Percentiles rank a stretch among this genome's conserved stretches.
These are phyloP conservation scores for Glarea lozoyensis DNA, from an alignment of 495 filamentous ascomycete species.

Conservation along the genomic window DNA sequence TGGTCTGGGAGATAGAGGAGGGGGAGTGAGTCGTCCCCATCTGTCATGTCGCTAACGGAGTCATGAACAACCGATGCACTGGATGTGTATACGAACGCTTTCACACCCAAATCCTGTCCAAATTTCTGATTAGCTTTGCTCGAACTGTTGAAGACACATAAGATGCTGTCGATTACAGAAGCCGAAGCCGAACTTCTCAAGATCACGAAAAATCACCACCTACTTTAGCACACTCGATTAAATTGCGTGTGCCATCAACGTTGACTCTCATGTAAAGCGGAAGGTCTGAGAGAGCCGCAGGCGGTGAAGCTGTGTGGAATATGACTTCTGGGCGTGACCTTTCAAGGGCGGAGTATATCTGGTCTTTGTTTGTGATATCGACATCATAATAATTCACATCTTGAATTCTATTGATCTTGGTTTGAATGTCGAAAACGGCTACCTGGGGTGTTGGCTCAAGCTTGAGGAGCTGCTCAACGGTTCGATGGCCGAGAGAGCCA, in stretches of 20 bases:
- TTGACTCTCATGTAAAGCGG: constrained; percentile 4
- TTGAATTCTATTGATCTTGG: background rate
- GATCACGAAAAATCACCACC: too few species aligned
- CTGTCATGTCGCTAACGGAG: constrained; percentile 18
- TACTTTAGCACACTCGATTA: constrained; percentile 2
- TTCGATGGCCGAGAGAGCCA: constrained; percentile 2
- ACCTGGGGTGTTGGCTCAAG: background rate
- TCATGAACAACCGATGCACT: constrained; percentile 40
- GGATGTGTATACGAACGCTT: constrained; percentile 8
- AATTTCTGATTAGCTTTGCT: background rate
- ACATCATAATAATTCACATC: background rate
- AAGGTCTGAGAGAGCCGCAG: background rate
- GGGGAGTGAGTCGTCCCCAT: constrained; percentile 3
- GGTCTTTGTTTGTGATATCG: background rate
- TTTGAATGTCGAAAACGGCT: background rate
- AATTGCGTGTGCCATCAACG: constrained; percentile 2
- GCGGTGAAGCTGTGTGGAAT: constrained; percentile 7
- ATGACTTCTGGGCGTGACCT: background rate
- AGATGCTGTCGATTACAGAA: too few species aligned
- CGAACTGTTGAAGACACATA: too few species aligned
- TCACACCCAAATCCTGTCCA: background rate
- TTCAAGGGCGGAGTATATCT: background rate
- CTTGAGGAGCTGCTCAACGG: background rate
- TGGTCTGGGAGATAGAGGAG: background rate
- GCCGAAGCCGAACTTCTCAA: too few species aligned